These are phyloP conservation scores for Coniochaeta sp. DNA, from an alignment of 2,329 filamentous ascomycete genomes.

Conservation along the genomic window DNA sequence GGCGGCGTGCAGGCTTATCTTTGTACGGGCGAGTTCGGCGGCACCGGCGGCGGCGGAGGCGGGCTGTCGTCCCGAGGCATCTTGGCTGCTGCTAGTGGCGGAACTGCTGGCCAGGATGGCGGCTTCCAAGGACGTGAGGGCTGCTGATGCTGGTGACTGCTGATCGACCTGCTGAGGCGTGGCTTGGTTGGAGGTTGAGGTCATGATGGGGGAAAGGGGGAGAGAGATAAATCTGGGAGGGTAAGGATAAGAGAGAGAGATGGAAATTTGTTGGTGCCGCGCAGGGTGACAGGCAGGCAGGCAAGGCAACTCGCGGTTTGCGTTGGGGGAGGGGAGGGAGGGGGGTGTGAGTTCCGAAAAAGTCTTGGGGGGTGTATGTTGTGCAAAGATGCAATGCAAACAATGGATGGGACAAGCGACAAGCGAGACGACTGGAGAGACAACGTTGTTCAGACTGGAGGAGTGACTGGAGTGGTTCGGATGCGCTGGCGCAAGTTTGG, in stretches of 20 bases:
- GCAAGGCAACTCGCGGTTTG: no score
- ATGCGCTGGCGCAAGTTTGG: background rate
- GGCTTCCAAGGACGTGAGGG: constrained; percentile 25
- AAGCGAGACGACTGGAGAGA: background rate
- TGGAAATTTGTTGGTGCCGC: background rate
- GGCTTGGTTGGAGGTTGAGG: constrained; percentile 19
- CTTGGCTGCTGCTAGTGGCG: constrained; percentile 23
- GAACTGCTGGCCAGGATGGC: constrained; percentile 11
- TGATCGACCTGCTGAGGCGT: constrained; percentile 13
- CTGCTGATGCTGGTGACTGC: constrained; percentile 14
- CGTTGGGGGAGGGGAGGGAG: background rate
- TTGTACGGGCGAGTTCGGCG: constrained; percentile 61
- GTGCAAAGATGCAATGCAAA: background rate
- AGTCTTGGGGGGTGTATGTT: background rate
- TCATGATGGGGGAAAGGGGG: constrained; percentile 24
- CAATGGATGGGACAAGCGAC: background rate
- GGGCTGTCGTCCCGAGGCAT: constrained; percentile 60
- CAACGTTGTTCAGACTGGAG: background rate
- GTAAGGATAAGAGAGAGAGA: background rate
- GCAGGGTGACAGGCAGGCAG: no score
- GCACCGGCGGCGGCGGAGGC: constrained; percentile 53
- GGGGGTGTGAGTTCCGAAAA: background rate
- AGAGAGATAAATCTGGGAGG: background rate
- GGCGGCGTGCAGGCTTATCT: constrained; percentile 62
- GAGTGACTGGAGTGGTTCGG: background rate